Evolutionary conservation across 257 asterid genomes (phyloP), one percentile per base, ranked within the genome.

Genomic region (Solanum bulbocastanum): DNA sequence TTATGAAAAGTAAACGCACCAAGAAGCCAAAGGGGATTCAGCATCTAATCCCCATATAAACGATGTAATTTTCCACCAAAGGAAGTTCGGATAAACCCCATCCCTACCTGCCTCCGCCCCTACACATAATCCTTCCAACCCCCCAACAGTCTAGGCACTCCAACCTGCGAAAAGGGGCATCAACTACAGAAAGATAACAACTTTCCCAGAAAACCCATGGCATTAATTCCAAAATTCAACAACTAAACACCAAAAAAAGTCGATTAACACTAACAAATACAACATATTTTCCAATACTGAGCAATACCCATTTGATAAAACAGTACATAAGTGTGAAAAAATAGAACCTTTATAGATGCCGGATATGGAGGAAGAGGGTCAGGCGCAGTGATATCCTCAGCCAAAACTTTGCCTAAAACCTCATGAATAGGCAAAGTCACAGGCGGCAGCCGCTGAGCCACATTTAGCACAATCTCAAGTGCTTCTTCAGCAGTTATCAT

Each of bases 351-450:
- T 88, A 95, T 86, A 69, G 99, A 97, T 25, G 99, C 98, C n/a
- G 96, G 98, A 84, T 95, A 97, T 12, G 99, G 98, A 88, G 99
- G 99, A 76, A 92, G 99, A 40, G 99, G 99, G 82, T 96, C 98
- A 62, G 93, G 92, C n/a, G 99, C 98, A 66, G 86, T 65, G 83
- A 95, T 93, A 86, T 97, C 98, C 89, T 95, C 93, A 22, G 95
- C 98, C 94, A 97, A 91, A 23, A 97, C 88, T 92, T 92, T 97
- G 86, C 97, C 98, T 79, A 92, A 88, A 14, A 98, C 98, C 11
- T 91, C 92, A 78, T 91, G 92, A 73, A 97, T 87, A 8, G 97
- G 88, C 27, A 94, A 93, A 39, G 94, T 89, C 39, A 93, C 92
- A 25, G 99, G 95, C 69, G 94, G 92, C 91, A 95, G 91, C 87